Evolutionary conservation across 768 basidiomycete genomes (phyloP).

Genomic region (Psilocybe tampanensis): DNA sequence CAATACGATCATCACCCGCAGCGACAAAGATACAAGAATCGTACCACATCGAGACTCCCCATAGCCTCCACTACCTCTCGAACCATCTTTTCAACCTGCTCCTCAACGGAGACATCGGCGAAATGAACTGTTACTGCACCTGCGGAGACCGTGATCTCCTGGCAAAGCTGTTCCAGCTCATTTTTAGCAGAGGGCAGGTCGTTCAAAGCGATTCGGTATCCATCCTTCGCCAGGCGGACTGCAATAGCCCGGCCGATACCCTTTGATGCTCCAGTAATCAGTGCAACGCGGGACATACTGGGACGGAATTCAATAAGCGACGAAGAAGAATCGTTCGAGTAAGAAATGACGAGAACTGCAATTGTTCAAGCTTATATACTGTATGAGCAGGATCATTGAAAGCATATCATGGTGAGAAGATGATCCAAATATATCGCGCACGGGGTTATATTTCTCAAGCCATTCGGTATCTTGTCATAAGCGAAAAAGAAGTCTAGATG

Average conservation of each 20-base stretch:
- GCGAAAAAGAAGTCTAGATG: neutral
- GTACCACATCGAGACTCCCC: constrained; percentile 50
- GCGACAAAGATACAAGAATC: too few species aligned
- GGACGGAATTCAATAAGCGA: too few species aligned
- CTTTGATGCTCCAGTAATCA: constrained; percentile 38
- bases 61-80: constrained; percentile 31
- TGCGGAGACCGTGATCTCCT: constrained; percentile 32
- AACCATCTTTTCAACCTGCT: constrained; percentile 44
- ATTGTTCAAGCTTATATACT: neutral
- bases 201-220: constrained; percentile 48
- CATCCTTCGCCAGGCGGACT: constrained; percentile 46
- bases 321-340: too few species aligned
- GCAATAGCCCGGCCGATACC: constrained; percentile 55
- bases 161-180: constrained; percentile 27
- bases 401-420: neutral
- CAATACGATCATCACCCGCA: too few species aligned
- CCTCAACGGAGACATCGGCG: constrained; percentile 45
- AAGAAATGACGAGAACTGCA: neutral
- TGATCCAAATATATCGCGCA: neutral
- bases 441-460: neutral
- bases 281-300: constrained; percentile 28
- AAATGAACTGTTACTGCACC: constrained; percentile 17
- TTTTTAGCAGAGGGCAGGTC: constrained; percentile 35
- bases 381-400: neutral
- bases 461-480: neutral